Conservation (phyloP, 2,329 filamentous ascomycete genomes). For the Talaromyces sp. region DNA sequence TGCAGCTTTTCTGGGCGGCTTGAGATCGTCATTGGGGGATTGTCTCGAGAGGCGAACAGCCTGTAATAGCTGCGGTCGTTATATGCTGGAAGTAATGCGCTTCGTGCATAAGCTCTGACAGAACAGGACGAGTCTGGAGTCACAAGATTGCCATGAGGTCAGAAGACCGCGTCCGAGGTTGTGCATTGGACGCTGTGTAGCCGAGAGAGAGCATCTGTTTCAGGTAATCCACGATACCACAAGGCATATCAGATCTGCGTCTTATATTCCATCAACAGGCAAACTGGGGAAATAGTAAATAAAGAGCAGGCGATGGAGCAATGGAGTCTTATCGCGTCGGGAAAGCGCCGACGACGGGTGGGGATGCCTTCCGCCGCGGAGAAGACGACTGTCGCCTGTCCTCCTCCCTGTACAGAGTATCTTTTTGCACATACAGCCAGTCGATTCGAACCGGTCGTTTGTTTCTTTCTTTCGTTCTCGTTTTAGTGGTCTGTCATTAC, state of each 20-base stretch:
- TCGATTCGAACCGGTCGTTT: neutral
- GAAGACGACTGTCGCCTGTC: slow-evolving; percentile 1
- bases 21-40: neutral
- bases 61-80: neutral
- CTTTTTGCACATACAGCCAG: neutral
- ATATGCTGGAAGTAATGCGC: neutral
- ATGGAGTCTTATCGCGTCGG: slow-evolving; percentile 2
- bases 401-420: neutral
- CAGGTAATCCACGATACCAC: neutral
- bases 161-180: neutral
- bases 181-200: neutral
- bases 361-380: slow-evolving; percentile 1
- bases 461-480: neutral
- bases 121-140: neutral
- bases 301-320: neutral
- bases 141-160: neutral
- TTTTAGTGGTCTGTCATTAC: neutral
- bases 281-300: neutral
- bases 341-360: neutral
- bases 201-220: neutral
- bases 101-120: neutral
- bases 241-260: neutral
- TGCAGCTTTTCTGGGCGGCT: neutral
- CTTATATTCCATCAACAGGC: neutral
- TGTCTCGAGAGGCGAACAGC: neutral